Percentiles rank a stretch among this genome's conserved stretches.
Conservation (phyloP, 2,329 filamentous ascomycete species). For the Aschersonia sp. region DNA sequence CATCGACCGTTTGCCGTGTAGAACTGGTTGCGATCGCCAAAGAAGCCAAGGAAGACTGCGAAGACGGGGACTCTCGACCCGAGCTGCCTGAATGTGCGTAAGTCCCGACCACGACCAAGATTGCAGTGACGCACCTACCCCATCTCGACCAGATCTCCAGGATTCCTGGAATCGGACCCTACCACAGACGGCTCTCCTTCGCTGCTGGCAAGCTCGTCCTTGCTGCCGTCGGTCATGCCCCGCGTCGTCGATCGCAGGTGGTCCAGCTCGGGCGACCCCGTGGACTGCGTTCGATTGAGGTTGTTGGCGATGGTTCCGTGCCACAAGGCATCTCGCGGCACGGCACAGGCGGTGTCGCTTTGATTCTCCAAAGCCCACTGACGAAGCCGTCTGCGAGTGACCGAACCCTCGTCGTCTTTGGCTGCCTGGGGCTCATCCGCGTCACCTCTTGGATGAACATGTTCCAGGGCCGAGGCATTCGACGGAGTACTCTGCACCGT, state of each 20-base stretch:
- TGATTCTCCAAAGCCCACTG: constrained; percentile 25
- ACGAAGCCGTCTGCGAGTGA: constrained; percentile 26
- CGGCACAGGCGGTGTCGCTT: constrained; percentile 6
- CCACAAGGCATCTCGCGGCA: constrained; percentile 12
- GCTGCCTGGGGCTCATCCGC: background rate
- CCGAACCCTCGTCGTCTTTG: constrained; percentile 2
- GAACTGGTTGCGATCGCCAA: constrained; percentile 36
- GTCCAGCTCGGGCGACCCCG: constrained; percentile 17
- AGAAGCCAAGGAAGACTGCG: constrained; percentile 36
- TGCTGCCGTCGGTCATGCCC: constrained; percentile 11
- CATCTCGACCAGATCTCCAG: constrained; percentile 39
- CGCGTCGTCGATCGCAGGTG: constrained; percentile 10
- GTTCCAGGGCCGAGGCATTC: background rate
- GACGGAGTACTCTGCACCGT: constrained; percentile 3
- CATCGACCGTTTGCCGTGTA: constrained; percentile 39
- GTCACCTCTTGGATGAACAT: background rate
- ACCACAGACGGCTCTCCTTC: constrained; percentile 12
- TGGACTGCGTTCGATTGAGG: constrained; percentile 18
- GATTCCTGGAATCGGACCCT: constrained; percentile 12
- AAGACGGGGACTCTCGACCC: constrained; percentile 31
- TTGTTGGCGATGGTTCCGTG: constrained; percentile 14
- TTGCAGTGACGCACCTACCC: constrained; percentile 11
- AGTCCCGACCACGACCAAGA: constrained; percentile 1
- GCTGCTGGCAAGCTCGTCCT: constrained; percentile 13
- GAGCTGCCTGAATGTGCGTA: constrained; percentile 11